Conservation (phyloP, 1,139 yeast species). For the Magnusiomyces ingens region DNA sequence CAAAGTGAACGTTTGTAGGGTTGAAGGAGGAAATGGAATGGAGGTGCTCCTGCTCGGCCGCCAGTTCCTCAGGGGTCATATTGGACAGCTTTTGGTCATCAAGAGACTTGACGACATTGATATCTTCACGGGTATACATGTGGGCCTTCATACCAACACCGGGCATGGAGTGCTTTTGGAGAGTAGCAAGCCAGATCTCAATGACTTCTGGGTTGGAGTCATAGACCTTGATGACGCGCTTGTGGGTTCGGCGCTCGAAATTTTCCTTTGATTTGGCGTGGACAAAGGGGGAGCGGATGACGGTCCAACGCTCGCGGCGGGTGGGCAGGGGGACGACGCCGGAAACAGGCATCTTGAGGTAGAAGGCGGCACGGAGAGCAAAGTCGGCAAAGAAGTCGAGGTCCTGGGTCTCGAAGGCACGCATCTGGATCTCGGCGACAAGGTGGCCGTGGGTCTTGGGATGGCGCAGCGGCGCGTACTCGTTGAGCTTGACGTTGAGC, state of each 20-base stretch:
- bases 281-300: constrained; percentile 86
- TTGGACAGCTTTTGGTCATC: constrained; percentile 21
- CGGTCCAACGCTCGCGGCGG: constrained; percentile 86
- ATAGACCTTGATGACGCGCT: constrained; percentile 64
- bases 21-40: not conserved
- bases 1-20: constrained; percentile 9
- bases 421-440: constrained; percentile 52
- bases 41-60: constrained; percentile 9
- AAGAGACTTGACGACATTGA: constrained; percentile 37
- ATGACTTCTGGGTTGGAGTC: constrained; percentile 83
- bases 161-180: constrained; percentile 68
- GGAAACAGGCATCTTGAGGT: constrained; percentile 74
- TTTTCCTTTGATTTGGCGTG: constrained; percentile 94
- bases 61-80: constrained; percentile 6
- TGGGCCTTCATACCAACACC: constrained; percentile 82
- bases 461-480: constrained; percentile 72
- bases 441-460: constrained; percentile 57
- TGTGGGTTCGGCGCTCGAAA: constrained; percentile 81
- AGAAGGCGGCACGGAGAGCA: constrained; percentile 83
- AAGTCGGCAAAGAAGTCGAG: constrained; percentile 77
- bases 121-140: constrained; percentile 54
- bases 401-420: constrained; percentile 65
- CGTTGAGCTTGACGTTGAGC: constrained; percentile 71
- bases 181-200: constrained; percentile 73
- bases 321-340: constrained; percentile 64